phyloP scores from a whole-genome alignment of 1,284 basidiomycete genomes.

The Tetrapyrgos nigripes region DNA sequence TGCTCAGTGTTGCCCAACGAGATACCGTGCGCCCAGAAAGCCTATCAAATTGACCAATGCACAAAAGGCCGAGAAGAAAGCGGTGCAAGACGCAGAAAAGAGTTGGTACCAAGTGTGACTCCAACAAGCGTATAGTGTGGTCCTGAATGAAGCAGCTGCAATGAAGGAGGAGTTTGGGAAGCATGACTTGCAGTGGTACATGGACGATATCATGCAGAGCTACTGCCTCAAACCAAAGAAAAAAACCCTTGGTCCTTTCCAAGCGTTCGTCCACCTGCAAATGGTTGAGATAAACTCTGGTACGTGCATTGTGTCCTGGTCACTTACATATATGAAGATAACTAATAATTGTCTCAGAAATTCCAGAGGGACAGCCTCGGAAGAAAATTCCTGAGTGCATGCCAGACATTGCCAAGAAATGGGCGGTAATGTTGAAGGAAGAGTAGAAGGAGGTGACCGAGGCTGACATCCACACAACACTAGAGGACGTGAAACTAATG shows the following conservation, averaged over 20 bases:
- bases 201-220: background rate
- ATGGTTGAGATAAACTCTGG: background rate
- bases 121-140: background rate
- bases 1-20: background rate
- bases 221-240: background rate
- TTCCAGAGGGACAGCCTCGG: constrained; percentile 1
- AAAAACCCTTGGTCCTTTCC: background rate
- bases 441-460: constrained; percentile 7
- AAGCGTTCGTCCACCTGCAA: background rate
- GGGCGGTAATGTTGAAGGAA: constrained; percentile 11
- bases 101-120: background rate
- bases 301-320: background rate
- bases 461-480: constrained; percentile 6
- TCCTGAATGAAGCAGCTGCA: background rate
- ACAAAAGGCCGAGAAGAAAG: background rate
- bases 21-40: background rate
- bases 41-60: background rate
- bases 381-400: constrained; percentile 3
- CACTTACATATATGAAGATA: background rate
- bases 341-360: no score
- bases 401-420: constrained; percentile 4
- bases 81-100: background rate
- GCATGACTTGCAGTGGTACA: background rate
- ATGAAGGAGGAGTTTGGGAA: background rate
- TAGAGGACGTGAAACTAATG: constrained; percentile 4